Percentiles rank a stretch among this genome's conserved stretches.
Conservation (phyloP, 768 basidiomycete species). For the Auriscalpium orientale region DNA sequence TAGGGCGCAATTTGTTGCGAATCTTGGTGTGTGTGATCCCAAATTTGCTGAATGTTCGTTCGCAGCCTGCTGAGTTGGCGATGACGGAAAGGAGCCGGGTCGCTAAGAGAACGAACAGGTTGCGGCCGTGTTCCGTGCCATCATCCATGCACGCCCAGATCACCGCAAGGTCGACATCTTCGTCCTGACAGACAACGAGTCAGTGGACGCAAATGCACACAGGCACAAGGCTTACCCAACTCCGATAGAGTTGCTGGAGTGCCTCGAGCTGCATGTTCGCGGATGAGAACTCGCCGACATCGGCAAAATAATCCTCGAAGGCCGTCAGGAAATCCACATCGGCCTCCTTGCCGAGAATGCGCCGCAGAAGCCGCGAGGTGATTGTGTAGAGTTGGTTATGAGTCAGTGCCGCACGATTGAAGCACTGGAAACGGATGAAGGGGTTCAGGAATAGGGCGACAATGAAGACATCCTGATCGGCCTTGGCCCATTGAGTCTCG, state of each 20-base stretch:
- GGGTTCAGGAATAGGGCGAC: constrained; percentile 29
- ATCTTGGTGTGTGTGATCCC: background rate
- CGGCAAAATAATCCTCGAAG: background rate
- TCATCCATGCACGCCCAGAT: background rate
- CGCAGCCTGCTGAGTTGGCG: background rate
- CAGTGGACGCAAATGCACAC: background rate
- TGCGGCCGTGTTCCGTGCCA: background rate
- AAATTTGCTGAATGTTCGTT: background rate
- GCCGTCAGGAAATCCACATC: background rate
- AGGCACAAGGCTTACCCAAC: background rate
- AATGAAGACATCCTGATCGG: constrained; percentile 31
- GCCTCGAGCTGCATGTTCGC: background rate
- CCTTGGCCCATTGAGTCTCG: constrained; percentile 26
- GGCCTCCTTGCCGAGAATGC: background rate
- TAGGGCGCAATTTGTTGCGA: background rate
- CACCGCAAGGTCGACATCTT: background rate
- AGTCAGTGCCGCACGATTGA: background rate
- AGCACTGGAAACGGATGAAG: constrained; percentile 11
- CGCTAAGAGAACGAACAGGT: background rate
- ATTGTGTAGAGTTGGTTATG: background rate
- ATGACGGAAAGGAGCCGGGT: background rate
- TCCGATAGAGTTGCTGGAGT: background rate
- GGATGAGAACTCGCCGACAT: background rate
- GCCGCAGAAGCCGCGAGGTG: background rate
- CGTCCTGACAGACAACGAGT: no score